Evolutionary conservation across 2,329 filamentous ascomycete genomes (phyloP).

Genomic region (Pestalotiopsis sp.): DNA sequence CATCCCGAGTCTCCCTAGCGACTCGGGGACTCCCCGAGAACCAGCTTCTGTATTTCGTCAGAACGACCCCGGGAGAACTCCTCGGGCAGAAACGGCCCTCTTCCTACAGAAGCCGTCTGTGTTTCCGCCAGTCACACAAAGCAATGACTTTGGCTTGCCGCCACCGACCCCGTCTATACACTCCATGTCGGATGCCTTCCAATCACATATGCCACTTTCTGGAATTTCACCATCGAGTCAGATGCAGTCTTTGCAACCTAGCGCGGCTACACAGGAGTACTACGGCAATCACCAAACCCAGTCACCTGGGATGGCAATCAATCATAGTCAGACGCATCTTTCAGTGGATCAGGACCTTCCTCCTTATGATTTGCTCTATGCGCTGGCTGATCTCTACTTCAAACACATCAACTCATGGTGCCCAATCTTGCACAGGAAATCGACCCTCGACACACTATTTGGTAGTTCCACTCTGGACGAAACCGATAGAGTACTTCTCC

Average conservation of each 20-base stretch:
- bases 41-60: conserved; percentile 48
- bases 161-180: conserved; percentile 44
- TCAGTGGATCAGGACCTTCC: conserved; percentile 69
- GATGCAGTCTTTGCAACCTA: conserved; percentile 38
- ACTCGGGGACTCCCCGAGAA: conserved; percentile 59
- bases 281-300: conserved; percentile 53
- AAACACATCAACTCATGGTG: conserved; percentile 84
- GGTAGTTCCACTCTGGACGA: conserved; percentile 77
- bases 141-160: conserved; percentile 53
- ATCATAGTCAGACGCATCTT: conserved; percentile 47
- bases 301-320: conserved; percentile 60
- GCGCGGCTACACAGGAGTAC: conserved; percentile 50
- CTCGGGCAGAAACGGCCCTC: conserved; percentile 61
- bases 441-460: conserved; percentile 81
- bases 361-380: conserved; percentile 74
- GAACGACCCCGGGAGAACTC: conserved; percentile 51
- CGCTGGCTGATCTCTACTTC: conserved; percentile 76
- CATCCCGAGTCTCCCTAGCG: conserved; percentile 44
- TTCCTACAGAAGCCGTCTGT: conserved; percentile 63
- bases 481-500: conserved; percentile 79
- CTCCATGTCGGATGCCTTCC: conserved; percentile 51
- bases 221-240: conserved; percentile 42
- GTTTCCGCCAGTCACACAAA: conserved; percentile 48
- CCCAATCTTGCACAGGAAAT: conserved; percentile 84
- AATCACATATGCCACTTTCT: conserved; percentile 43